Conservation (phyloP, 805 yeast species). For the Cephaloascus albidus region DNA sequence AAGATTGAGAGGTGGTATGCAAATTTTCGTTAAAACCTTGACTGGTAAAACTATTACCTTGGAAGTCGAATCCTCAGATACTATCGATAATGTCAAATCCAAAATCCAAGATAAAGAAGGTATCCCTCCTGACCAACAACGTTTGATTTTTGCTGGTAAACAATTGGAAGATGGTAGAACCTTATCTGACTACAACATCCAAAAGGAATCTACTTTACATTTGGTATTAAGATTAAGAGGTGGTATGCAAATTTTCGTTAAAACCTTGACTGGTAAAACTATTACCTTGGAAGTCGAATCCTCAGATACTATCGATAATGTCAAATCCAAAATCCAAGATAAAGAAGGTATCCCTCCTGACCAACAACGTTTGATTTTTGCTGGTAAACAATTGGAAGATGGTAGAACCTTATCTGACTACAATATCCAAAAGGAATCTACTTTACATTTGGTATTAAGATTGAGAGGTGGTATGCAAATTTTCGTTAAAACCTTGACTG, state of each 20-base stretch:
- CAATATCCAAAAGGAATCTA: conserved; percentile 98
- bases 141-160: conserved; percentile 38
- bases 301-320: conserved; percentile 95
- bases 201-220: conserved; percentile 31
- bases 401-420: conserved; percentile 95
- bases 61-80: conserved; percentile 20
- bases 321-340: conserved; percentile 94
- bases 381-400: conserved; percentile 95
- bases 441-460: conserved; percentile 92
- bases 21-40: conserved; percentile 20
- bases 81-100: conserved; percentile 25
- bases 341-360: conserved; percentile 98
- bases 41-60: conserved; percentile 21
- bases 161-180: conserved; percentile 33
- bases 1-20: conserved; percentile 9
- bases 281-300: conserved; percentile 94
- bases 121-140: conserved; percentile 35
- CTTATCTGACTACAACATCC: conserved; percentile 30
- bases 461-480: conserved; percentile 83
- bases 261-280: conserved; percentile 54
- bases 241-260: conserved; percentile 48
- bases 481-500: conserved; percentile 39
- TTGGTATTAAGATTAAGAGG: conserved; percentile 28
- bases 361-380: conserved; percentile 94
- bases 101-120: conserved; percentile 35